Evolutionary conservation across 768 basidiomycete genomes (phyloP).

Genomic region (Termitomyces bulborhizus): DNA sequence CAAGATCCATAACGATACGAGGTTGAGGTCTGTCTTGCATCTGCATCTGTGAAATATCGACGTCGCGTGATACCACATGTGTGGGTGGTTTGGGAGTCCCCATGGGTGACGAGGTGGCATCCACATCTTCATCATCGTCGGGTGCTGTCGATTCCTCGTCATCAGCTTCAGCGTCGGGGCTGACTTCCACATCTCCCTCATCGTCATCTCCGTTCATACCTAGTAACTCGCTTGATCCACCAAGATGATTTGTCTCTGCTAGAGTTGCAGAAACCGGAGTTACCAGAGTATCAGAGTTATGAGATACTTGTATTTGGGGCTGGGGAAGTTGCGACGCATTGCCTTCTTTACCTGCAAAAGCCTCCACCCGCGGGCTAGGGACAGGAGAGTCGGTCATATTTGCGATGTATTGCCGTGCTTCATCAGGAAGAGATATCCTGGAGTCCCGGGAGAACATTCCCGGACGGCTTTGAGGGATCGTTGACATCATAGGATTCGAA

Average conservation of each 20-base stretch:
- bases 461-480: conserved; percentile 27
- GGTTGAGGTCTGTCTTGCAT: conserved; percentile 19
- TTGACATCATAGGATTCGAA: conserved; percentile 23
- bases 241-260: conserved; percentile 9
- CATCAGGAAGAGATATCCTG: conserved; percentile 66
- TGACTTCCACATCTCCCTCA: conserved; percentile 32
- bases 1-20: conserved; percentile 40
- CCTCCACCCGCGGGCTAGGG: conserved; percentile 42
- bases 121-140: conserved; percentile 28
- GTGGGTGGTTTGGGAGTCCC: conserved; percentile 8
- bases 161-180: conserved; percentile 26
- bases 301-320: conserved; percentile 3
- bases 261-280: conserved; percentile 1
- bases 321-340: conserved; percentile 3
- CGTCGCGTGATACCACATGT: conserved; percentile 4
- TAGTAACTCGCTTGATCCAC: conserved; percentile 47
- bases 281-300: neutral
- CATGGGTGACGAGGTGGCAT: conserved; percentile 8
- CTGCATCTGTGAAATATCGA: conserved; percentile 3
- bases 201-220: conserved; percentile 53
- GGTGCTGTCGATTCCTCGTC: conserved; percentile 12
- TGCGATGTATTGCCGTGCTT: conserved; percentile 67
- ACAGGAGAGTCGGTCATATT: conserved; percentile 61
- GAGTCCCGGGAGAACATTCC: conserved; percentile 52
- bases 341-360: conserved; percentile 24